Evolutionary conservation across 306 rosid genomes (phyloP).

Genomic region (Quercus parvula): DNA sequence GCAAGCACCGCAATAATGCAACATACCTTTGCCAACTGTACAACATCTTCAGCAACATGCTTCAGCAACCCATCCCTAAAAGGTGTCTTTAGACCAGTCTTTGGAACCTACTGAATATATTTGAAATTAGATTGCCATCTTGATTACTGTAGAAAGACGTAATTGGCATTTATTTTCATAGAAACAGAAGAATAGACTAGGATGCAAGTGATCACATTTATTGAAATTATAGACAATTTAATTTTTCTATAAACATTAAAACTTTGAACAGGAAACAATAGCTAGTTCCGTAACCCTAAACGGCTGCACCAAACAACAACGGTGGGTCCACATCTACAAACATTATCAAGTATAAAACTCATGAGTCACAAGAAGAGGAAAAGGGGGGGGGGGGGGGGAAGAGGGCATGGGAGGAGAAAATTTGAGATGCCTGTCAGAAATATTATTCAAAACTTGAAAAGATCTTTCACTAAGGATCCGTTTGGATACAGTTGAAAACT

Average conservation of each 20-base stretch:
- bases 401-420: not conserved
- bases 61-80: conserved; percentile 88
- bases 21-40: conserved; percentile 74
- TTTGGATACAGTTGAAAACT: too few species aligned
- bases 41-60: conserved; percentile 89
- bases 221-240: not conserved
- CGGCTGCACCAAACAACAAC: not conserved
- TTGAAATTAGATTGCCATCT: conserved; percentile 24
- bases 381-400: not conserved
- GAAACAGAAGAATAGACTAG: not conserved
- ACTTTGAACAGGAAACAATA: not conserved
- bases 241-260: not conserved
- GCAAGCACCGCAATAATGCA: conserved; percentile 5
- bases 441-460: not conserved
- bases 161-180: not conserved
- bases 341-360: not conserved
- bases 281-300: not conserved
- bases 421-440: not conserved
- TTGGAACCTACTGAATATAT: conserved; percentile 57
- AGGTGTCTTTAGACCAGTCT: conserved; percentile 81
- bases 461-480: not conserved
- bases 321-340: not conserved
- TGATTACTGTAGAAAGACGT: not conserved
- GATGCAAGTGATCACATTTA: not conserved
- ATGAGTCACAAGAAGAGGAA: not conserved